Conservation (phyloP, 768 basidiomycete species). For the Suillus spraguei region DNA sequence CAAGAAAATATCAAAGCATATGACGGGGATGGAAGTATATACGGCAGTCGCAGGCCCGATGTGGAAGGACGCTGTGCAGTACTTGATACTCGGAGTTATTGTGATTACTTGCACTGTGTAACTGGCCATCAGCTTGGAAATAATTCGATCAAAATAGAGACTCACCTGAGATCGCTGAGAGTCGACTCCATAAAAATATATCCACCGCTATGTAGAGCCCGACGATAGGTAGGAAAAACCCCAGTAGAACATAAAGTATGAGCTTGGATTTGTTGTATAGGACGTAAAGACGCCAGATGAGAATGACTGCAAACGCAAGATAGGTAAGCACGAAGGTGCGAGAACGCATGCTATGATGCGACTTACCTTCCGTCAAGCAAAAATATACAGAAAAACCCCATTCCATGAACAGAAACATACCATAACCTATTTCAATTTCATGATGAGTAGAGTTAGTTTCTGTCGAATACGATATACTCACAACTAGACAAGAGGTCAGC, state of each 20-base stretch:
- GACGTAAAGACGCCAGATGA: conserved; percentile 4
- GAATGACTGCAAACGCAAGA: not conserved
- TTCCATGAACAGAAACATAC: not conserved
- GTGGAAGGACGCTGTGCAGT: not conserved
- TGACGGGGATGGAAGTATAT: not conserved
- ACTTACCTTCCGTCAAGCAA: not conserved
- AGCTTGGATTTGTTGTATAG: not conserved
- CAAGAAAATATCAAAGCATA: not conserved
- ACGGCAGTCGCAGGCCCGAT: not conserved
- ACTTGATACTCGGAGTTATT: not conserved
- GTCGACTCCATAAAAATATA: not conserved
- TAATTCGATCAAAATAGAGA: not conserved
- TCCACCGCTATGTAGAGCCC: not conserved
- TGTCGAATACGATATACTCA: not conserved
- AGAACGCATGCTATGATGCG: not conserved
- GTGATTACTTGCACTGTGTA: not conserved
- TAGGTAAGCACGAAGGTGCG: not conserved
- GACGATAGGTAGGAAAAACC: not conserved
- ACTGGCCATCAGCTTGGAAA: not conserved
- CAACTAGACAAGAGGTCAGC: not conserved
- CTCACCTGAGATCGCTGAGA: not conserved
- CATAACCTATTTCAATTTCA: not conserved
- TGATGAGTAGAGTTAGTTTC: not conserved
- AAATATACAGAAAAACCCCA: not conserved
- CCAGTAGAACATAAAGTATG: conserved; percentile 1